These are phyloP conservation scores for Alternaria novae-zelandiae DNA, from an alignment of 2,329 filamentous ascomycete species.

Conservation along the genomic window DNA sequence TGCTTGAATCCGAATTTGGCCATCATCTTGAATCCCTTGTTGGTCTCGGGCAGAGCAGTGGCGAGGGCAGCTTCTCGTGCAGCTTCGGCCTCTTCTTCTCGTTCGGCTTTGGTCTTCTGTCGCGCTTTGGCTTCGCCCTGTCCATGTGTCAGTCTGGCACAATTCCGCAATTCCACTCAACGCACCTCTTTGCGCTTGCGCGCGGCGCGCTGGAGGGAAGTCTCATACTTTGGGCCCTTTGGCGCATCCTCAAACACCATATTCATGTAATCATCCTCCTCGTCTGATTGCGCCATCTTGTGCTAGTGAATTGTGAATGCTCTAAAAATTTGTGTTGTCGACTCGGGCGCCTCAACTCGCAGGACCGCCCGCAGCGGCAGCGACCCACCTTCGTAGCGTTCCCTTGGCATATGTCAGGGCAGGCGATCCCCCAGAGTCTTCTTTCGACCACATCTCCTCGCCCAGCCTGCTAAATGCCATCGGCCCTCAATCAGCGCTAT, in stretches of 20 bases:
- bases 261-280: constrained; percentile 96
- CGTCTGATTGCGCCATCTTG: constrained; percentile 58
- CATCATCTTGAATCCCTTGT: constrained; percentile 96
- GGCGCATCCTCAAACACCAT: constrained; percentile 81
- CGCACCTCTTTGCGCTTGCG: constrained; percentile 60
- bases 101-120: constrained; percentile 79
- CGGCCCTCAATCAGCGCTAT: not conserved
- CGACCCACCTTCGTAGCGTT: constrained; percentile 21
- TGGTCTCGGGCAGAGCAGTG: constrained; percentile 72
- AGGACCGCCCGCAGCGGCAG: constrained; percentile 7
- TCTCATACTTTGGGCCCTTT: constrained; percentile 59
- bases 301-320: not conserved
- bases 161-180: not conserved
- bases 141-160: constrained; percentile 16
- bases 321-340: not conserved
- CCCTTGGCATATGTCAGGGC: constrained; percentile 17
- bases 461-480: not conserved
- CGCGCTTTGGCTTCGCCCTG: constrained; percentile 40
- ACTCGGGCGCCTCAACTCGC: constrained; percentile 12
- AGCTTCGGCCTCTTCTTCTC: constrained; percentile 73
- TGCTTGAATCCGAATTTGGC: constrained; percentile 88
- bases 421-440: constrained; percentile 18
- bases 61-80: constrained; percentile 78
- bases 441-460: constrained; percentile 8
- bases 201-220: constrained; percentile 65